These are phyloP conservation scores for Euphorbia pulcherrima DNA, from an alignment of 345 rosid species.

Conservation along the genomic window DNA sequence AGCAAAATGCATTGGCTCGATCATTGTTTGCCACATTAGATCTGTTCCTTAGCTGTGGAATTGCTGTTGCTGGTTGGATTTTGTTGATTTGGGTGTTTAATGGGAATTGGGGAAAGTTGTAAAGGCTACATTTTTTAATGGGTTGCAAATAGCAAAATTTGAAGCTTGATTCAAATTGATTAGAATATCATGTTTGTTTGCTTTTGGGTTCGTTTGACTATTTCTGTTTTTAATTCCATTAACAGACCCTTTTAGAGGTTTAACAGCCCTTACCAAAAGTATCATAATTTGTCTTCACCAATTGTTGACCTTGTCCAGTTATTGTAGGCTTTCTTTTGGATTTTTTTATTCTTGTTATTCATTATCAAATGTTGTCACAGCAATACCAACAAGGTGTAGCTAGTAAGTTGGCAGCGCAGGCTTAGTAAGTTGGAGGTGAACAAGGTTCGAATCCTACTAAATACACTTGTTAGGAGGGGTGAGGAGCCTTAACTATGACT, in stretches of 20 bases:
- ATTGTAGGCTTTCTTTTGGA: not conserved
- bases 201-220: not conserved
- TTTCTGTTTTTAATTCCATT: not conserved
- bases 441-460: too few species aligned
- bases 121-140: not conserved
- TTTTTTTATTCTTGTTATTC: not conserved
- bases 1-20: not conserved
- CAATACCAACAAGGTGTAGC: too few species aligned
- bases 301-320: not conserved
- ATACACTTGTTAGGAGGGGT: too few species aligned
- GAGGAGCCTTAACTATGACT: too few species aligned
- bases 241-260: not conserved
- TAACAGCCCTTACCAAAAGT: not conserved
- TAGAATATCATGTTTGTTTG: not conserved
- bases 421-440: too few species aligned
- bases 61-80: not conserved
- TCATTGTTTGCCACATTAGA: not conserved
- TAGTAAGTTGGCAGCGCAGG: too few species aligned
- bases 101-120: not conserved
- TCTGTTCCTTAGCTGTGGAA: conserved; percentile 4
- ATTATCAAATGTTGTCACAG: too few species aligned
- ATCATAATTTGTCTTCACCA: not conserved
- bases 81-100: not conserved
- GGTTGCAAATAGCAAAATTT: not conserved
- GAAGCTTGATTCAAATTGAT: not conserved